Evolutionary conservation across 2,329 filamentous ascomycete genomes (phyloP).

Genomic region (Botryotinia calthae): DNA sequence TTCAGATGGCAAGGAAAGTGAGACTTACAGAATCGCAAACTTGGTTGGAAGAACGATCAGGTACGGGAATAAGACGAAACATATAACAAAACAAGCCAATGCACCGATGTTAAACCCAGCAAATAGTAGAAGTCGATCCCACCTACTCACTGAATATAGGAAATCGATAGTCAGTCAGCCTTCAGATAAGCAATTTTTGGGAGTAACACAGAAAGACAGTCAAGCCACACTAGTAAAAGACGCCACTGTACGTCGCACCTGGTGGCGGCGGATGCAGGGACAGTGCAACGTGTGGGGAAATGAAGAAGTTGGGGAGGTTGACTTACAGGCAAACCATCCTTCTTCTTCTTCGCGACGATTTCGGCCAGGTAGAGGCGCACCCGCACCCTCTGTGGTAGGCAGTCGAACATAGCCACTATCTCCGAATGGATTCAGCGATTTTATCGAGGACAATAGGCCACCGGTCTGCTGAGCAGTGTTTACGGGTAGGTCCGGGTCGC

Average conservation of each 20-base stretch:
- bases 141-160: slow-evolving; percentile 74
- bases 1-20: slow-evolving; percentile 23
- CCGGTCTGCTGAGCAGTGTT: slow-evolving; percentile 67
- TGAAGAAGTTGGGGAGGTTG: slow-evolving; percentile 24
- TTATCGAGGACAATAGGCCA: slow-evolving; percentile 73
- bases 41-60: slow-evolving; percentile 81
- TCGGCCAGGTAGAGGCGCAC: slow-evolving; percentile 81
- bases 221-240: slow-evolving; percentile 24
- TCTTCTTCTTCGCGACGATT: slow-evolving; percentile 90
- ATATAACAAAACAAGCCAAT: slow-evolving; percentile 86
- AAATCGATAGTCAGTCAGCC: slow-evolving; percentile 38
- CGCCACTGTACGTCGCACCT: slow-evolving; percentile 31
- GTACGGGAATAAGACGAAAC: slow-evolving; percentile 85
- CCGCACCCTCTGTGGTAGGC: slow-evolving; percentile 77
- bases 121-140: slow-evolving; percentile 94
- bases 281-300: slow-evolving; percentile 30
- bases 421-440: slow-evolving; percentile 84
- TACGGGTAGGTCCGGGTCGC: slow-evolving; percentile 72
- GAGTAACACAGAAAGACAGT: slow-evolving; percentile 28
- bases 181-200: slow-evolving; percentile 27
- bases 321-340: slow-evolving; percentile 92
- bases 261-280: slow-evolving; percentile 36
- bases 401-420: slow-evolving; percentile 85
- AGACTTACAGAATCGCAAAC: slow-evolving; percentile 93
- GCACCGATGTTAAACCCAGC: slow-evolving; percentile 86